Conservation (phyloP, 768 basidiomycete genomes). For the Infundibulicybe gibba region DNA sequence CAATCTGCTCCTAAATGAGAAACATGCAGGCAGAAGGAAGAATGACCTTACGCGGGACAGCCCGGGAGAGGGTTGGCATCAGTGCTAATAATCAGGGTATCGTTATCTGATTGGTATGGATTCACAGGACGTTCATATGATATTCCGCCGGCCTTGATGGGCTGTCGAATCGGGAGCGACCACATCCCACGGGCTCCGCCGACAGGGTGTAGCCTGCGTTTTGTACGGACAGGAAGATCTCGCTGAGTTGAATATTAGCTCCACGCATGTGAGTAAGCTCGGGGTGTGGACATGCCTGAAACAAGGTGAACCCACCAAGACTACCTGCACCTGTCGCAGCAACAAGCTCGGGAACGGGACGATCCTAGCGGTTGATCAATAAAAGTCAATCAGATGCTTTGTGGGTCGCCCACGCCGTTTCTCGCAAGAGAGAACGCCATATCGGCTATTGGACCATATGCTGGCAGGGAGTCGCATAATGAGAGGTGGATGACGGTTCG, state of each 20-base stretch:
- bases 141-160: constrained; percentile 55
- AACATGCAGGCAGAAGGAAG: too few species aligned
- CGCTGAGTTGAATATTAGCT: constrained; percentile 37
- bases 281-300: constrained; percentile 72
- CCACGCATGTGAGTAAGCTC: too few species aligned
- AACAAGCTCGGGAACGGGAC: constrained; percentile 76
- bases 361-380: constrained; percentile 62
- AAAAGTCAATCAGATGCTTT: too few species aligned
- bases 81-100: constrained; percentile 81
- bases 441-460: constrained; percentile 71
- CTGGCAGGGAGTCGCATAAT: constrained; percentile 67
- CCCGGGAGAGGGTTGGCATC: constrained; percentile 80
- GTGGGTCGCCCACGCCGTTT: constrained; percentile 73
- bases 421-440: constrained; percentile 70
- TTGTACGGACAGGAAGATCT: constrained; percentile 68
- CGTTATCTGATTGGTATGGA: constrained; percentile 50
- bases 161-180: constrained; percentile 74
- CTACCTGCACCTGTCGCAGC: constrained; percentile 78
- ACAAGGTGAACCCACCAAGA: constrained; percentile 79
- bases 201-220: constrained; percentile 74
- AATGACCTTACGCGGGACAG: constrained; percentile 75
- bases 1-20: too few species aligned
- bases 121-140: constrained; percentile 55
- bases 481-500: constrained; percentile 68
- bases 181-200: constrained; percentile 83